Evolutionary conservation across 2,329 filamentous ascomycete genomes (phyloP).

Genomic region (Helotiales sp.): DNA sequence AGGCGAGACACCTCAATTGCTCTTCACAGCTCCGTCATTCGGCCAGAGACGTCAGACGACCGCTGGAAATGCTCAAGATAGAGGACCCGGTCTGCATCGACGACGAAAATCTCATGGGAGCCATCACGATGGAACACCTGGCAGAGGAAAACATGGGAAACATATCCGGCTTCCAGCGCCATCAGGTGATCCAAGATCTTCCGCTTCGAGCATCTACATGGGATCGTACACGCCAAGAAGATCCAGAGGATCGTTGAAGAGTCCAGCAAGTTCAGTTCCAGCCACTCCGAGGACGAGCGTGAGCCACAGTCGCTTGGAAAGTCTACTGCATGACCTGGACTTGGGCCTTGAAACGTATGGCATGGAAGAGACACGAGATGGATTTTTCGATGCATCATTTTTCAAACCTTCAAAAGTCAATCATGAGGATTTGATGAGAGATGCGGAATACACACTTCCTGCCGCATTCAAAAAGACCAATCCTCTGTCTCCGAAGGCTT

Average conservation of each 20-base stretch:
- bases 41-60: constrained; percentile 21
- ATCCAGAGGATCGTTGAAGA: constrained; percentile 35
- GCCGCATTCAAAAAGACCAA: constrained; percentile 51
- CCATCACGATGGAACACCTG: background rate
- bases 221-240: constrained; percentile 43
- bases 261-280: constrained; percentile 35
- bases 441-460: constrained; percentile 53
- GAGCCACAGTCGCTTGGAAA: constrained; percentile 41
- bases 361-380: constrained; percentile 49
- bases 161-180: constrained; percentile 39
- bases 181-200: constrained; percentile 28
- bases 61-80: constrained; percentile 15
- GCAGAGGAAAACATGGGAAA: constrained; percentile 23
- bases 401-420: constrained; percentile 48
- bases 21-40: constrained; percentile 26
- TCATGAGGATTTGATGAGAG: constrained; percentile 47
- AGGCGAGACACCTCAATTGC: constrained; percentile 28
- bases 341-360: constrained; percentile 49
- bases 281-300: constrained; percentile 38
- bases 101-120: constrained; percentile 25
- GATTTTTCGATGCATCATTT: constrained; percentile 51
- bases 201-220: constrained; percentile 42
- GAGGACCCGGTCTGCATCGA: constrained; percentile 27
- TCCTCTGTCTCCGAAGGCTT: constrained; percentile 53
- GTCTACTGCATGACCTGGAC: constrained; percentile 43